A percentile compares a stretch with the other conserved stretches of the same genome.
Conservation (phyloP, 495 filamentous ascomycete genomes). For the Parathielavia appendiculata region DNA sequence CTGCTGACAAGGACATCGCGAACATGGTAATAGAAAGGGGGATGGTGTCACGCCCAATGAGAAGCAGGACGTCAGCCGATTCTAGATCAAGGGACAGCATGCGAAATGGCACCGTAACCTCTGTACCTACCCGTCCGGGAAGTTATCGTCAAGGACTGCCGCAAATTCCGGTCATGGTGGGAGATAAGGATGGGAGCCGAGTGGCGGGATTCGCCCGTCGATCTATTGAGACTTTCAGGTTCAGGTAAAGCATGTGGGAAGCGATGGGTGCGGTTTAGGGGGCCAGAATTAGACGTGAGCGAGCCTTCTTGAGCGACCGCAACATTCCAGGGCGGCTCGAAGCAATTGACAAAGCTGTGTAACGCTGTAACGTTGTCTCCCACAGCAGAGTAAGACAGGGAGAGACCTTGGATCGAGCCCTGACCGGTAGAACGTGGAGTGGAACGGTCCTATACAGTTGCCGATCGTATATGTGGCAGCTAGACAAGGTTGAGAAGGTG, state of each 20-base stretch:
- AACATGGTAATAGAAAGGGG: not conserved
- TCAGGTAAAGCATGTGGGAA: no score
- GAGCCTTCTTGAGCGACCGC: no score
- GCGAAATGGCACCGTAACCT: slow-evolving; percentile 3
- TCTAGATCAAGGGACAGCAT: not conserved
- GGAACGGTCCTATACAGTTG: not conserved
- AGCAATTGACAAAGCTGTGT: not conserved
- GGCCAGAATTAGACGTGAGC: no score
- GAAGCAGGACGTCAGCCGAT: not conserved
- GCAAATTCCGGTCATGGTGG: not conserved
- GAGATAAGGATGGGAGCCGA: slow-evolving; percentile 4
- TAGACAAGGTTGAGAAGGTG: slow-evolving; percentile 16
- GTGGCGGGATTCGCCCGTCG: not conserved
- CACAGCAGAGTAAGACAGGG: not conserved
- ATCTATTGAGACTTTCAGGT: not conserved
- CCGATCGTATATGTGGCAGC: slow-evolving; percentile 8
- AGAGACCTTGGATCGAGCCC: no score
- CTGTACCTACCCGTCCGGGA: slow-evolving; percentile 23
- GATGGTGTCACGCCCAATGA: not conserved
- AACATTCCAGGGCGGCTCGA: no score
- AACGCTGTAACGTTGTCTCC: not conserved
- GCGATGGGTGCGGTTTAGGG: no score
- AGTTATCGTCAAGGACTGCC: not conserved
- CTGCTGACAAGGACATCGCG: no score
- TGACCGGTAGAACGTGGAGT: not conserved